phyloP scores from a whole-genome alignment of 2,329 filamentous ascomycete genomes.

The Sporothrix globosa region DNA sequence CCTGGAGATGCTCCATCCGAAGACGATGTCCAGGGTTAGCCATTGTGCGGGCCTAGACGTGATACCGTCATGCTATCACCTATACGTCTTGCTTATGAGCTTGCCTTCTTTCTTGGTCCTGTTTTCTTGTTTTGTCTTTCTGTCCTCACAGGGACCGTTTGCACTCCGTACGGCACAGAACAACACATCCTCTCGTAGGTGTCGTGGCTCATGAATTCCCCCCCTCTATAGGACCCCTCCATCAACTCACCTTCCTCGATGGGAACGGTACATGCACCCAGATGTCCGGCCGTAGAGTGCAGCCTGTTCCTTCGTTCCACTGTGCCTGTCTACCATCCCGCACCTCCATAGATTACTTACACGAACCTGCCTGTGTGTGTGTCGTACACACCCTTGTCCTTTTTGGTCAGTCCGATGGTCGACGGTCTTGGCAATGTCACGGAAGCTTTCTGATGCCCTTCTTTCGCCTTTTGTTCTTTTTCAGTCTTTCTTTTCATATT shows the following conservation, averaged over 20 bases:
- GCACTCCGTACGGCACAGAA: neutral
- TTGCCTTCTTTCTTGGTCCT: neutral
- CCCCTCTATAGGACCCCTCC: neutral
- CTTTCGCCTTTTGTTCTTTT: neutral
- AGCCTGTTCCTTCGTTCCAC: neutral
- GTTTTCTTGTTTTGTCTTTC: neutral
- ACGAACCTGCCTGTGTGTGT: conserved; percentile 15
- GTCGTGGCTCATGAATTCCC: neutral
- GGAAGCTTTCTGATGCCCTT: conserved; percentile 1
- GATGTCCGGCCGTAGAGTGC: conserved; percentile 1
- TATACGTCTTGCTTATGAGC: neutral
- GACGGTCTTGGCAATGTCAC: conserved; percentile 24
- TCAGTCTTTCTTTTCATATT: neutral
- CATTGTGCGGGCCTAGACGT: neutral
- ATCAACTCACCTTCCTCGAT: neutral
- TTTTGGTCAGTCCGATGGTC: conserved; percentile 21
- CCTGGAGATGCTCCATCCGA: neutral
- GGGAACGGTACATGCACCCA: neutral
- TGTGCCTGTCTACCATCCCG: neutral
- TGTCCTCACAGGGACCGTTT: neutral
- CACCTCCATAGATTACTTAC: conserved; percentile 23
- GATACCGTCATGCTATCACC: neutral
- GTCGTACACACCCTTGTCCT: neutral
- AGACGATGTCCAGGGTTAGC: neutral
- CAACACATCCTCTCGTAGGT: neutral